Percentiles rank a stretch among this genome's conserved stretches.
Conservation (phyloP, 208 protist genomes). For the Porcisia deanei region DNA sequence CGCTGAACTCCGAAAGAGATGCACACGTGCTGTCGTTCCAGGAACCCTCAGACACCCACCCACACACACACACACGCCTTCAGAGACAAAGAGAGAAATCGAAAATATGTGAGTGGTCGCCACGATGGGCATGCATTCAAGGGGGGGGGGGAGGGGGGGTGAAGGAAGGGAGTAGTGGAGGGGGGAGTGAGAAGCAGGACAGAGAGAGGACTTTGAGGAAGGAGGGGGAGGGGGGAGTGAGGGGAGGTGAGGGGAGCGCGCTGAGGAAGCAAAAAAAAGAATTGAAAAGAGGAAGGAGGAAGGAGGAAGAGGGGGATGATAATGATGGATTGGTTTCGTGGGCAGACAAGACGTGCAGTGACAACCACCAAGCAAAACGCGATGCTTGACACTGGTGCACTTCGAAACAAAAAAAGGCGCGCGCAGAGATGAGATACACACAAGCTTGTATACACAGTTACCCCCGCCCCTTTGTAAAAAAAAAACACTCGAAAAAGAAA, state of each 20-base stretch:
- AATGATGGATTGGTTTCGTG: background rate
- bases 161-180: background rate
- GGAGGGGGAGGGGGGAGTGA: background rate
- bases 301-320: conserved; percentile 16
- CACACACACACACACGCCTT: too few species aligned
- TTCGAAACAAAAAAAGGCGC: too few species aligned
- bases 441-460: too few species aligned
- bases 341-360: background rate
- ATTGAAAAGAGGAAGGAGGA: background rate
- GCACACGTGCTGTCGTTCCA: background rate
- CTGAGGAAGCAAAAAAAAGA: conserved; percentile 8
- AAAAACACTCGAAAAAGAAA: too few species aligned
- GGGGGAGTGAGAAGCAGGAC: background rate
- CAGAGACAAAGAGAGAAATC: too few species aligned
- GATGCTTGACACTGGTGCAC: background rate
- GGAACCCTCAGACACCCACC: too few species aligned
- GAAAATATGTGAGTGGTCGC: background rate
- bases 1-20: background rate
- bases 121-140: background rate
- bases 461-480: too few species aligned
- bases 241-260: background rate
- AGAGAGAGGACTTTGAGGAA: background rate
- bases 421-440: too few species aligned
- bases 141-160: too few species aligned
- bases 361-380: background rate